phyloP scores from a whole-genome alignment of 345 rosid species.

The Cardamine occulta region DNA sequence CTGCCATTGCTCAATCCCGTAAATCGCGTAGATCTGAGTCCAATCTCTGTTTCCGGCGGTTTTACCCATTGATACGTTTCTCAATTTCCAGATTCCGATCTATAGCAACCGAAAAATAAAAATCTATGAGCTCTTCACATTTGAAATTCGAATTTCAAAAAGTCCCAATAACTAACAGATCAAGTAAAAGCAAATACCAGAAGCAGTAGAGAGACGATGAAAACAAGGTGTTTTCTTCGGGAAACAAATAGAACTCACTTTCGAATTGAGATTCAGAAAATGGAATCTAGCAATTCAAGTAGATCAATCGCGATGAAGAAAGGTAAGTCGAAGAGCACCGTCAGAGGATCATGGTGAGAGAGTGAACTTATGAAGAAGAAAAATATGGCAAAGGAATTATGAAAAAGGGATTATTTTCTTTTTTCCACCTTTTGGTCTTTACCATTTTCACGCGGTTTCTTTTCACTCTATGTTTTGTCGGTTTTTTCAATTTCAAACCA shows the following conservation, averaged over 20 bases:
- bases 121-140: not conserved
- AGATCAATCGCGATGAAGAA: constrained; percentile 1
- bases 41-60: constrained; percentile 57
- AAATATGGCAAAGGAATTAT: not conserved
- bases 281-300: not conserved
- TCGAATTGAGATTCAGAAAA: not conserved
- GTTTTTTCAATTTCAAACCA: constrained; percentile 42
- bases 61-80: constrained; percentile 45
- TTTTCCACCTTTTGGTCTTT: constrained; percentile 1
- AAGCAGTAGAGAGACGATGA: not conserved
- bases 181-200: constrained; percentile 13
- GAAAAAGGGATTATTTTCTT: not conserved
- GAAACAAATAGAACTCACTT: constrained; percentile 22
- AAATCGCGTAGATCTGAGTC: constrained; percentile 94
- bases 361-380: constrained; percentile 38
- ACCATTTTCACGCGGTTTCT: constrained; percentile 42
- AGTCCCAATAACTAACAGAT: not conserved
- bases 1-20: constrained; percentile 97
- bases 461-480: constrained; percentile 42
- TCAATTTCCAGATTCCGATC: constrained; percentile 31
- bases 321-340: constrained; percentile 24
- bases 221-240: constrained; percentile 24
- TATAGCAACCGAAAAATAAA: not conserved
- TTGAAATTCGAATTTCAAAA: constrained; percentile 18
- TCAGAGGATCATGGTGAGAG: constrained; percentile 26